Base-by-base conservation (phyloP, 1,284 basidiomycete species). In the Austropuccinia psidii region DNA sequence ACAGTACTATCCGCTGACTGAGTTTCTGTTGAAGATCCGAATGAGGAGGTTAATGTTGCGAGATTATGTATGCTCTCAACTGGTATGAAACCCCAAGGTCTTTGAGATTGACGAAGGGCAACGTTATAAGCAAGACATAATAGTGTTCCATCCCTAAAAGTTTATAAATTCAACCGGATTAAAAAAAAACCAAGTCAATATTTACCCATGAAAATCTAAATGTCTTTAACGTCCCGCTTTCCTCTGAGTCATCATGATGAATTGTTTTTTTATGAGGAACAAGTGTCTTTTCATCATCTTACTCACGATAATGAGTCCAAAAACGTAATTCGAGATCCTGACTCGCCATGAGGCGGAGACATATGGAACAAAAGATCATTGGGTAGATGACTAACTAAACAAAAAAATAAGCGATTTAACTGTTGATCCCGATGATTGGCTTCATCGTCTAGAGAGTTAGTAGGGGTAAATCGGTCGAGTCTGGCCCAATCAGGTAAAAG, bases 81-180 rank as follows among this genome's bases (percentile, higher is more conserved):
- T 70, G 85, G 88, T 70, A 94, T 89, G 80, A 89, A 93, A 0
- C 91, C 92, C 91, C 91, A 94, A 1, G 90, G 89, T 76, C 89
- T 87, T 62, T 86, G 86, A 9, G 90, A 92, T 74, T 86, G 85
- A 35, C 91, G 86, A 0, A 93, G 88, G 13, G 86, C 88, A 3
- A 85, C 81, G 80, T 93, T 94, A 82, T 91, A 93, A 0, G 89
- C 88, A 1, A 84, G 80, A 76, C 91, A 93, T 4, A 93, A 84
- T 19, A 91, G 81, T 77, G 91, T 88, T 0, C 92, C 92, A 83
- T 60, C 84, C 82, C n/a, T 75, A 8, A 75, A 75, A 17, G 47
- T 60, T 0, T 52, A 19, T 24, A n/a, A n/a, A n/a, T n/a, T n/a
- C n/a, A 77, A 61, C 15, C 77, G 60, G 2, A 27, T 11, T 11